Evolutionary conservation across 2,329 filamentous ascomycete species (phyloP), one percentile per base, ranked within the genome.

Genomic region (Botryotinia convoluta): DNA sequence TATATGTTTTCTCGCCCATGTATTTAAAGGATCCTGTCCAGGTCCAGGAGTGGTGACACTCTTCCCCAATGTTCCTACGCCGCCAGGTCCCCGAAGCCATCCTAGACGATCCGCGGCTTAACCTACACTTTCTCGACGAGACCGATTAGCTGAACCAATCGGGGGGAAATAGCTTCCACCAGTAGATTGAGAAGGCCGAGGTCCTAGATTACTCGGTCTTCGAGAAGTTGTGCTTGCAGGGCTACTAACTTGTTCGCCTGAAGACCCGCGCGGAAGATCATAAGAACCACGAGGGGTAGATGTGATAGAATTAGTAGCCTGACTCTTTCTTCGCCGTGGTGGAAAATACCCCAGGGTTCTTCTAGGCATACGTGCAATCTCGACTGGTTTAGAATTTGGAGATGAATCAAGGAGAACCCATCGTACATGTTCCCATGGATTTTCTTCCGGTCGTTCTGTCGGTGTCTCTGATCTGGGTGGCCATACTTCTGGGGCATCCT

Each of bases 311-410:
- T 88, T 87, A 1, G 90, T 90, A 78, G 87, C 85, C 16, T 88
- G 83, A 51, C 80, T 82, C 73, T 81, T 79, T 96, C 90, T 96
- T 96, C 89, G 95, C 32, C 94, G 89, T 12, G 95, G 95, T 4
- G 95, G 95, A 80, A 98, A 98, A 83, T 95, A 98, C 37, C 95
- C 95, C 62, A 98, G 87, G 3, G 92, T 88, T 82, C 91, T 90
- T 73, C 93, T 90, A 35, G 94, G 90, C 73, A 98, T 89, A 44
- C 96, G 90, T 26, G 91, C 94, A 76, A 99, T 96, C 81, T 98
- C 93, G 37, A 96, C 90, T 0, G 93, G 91, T 37, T 90, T 86
- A 26, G 83, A 82, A 67, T 86, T 84, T 59, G 85, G 84, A 75
- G 88, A 87, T 35, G 90, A 91, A 75, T 95, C 93, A 39, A 98